Percentiles rank a stretch among this genome's conserved stretches.
These are phyloP conservation scores for Calocybe indica DNA, from an alignment of 768 basidiomycete genomes.

Conservation along the genomic window DNA sequence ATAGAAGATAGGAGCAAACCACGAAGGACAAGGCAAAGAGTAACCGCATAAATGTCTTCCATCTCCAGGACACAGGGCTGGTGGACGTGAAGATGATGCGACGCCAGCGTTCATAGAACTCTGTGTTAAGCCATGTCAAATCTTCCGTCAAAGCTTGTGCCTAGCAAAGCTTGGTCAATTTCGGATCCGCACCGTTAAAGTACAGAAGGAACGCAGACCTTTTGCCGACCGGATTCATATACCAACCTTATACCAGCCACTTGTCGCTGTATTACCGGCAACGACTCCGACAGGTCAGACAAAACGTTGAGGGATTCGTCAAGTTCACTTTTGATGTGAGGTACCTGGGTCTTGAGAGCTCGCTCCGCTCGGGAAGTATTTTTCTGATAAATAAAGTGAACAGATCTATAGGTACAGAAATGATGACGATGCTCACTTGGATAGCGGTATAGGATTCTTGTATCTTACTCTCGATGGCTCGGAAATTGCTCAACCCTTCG, in stretches of 20 bases:
- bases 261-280: slow-evolving; percentile 59
- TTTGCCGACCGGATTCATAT: slow-evolving; percentile 67
- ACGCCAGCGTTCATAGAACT: slow-evolving; percentile 72
- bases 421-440: slow-evolving; percentile 35
- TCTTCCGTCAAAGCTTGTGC: slow-evolving; percentile 60
- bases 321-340: slow-evolving; percentile 55
- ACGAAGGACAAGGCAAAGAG: slow-evolving; percentile 54
- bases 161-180: slow-evolving; percentile 25
- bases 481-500: slow-evolving; percentile 68
- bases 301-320: slow-evolving; percentile 56
- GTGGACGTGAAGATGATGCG: slow-evolving; percentile 66
- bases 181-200: background rate
- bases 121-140: slow-evolving; percentile 72
- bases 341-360: slow-evolving; percentile 53
- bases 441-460: slow-evolving; percentile 58
- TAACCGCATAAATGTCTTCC: slow-evolving; percentile 59
- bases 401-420: background rate
- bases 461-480: slow-evolving; percentile 64
- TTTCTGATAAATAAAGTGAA: slow-evolving; percentile 30
- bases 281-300: slow-evolving; percentile 45
- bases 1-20: slow-evolving; percentile 52
- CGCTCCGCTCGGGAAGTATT: slow-evolving; percentile 55
- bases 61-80: slow-evolving; percentile 67
- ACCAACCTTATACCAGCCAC: slow-evolving; percentile 56
- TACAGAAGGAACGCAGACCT: slow-evolving; percentile 32